Conservation (phyloP, 257 asterid genomes). For the Mentha longifolia region DNA sequence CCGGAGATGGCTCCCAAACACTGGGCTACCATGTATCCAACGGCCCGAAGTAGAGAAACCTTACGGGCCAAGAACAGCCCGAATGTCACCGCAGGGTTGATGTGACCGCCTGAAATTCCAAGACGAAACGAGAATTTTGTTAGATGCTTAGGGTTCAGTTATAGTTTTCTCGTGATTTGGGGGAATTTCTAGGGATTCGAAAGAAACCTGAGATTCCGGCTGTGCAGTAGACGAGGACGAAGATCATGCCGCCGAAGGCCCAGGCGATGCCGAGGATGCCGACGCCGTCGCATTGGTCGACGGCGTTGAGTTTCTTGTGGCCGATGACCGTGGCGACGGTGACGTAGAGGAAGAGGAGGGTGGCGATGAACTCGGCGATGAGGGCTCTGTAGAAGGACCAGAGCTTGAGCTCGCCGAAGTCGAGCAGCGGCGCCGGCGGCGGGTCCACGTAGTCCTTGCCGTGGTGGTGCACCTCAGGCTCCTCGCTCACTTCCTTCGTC, state of each 20-base stretch:
- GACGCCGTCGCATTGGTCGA: conserved; percentile 74
- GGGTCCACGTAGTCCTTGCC: conserved; percentile 82
- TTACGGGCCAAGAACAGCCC: conserved; percentile 80
- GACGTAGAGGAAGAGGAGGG: conserved; percentile 87
- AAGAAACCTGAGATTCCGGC: conserved; percentile 78
- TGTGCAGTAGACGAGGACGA: conserved; percentile 90
- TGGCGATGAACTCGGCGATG: conserved; percentile 87
- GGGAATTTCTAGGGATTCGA: background rate
- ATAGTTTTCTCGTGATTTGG: no score
- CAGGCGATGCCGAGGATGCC: conserved; percentile 85
- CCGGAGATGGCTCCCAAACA: conserved; percentile 78
- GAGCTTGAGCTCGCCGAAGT: conserved; percentile 59
- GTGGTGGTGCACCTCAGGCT: conserved; percentile 49
- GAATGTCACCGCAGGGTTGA: conserved; percentile 86
- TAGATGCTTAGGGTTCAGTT: background rate
- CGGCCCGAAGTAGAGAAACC: conserved; percentile 70
- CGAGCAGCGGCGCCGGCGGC: conserved; percentile 79
- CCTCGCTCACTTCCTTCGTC: conserved; percentile 74
- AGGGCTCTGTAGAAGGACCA: conserved; percentile 89
- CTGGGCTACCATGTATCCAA: conserved; percentile 71
- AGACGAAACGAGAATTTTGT: background rate
- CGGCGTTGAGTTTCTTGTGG: conserved; percentile 60
- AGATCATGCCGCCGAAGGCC: conserved; percentile 95
- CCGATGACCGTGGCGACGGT: conserved; percentile 86
- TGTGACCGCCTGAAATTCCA: conserved; percentile 64